These are phyloP conservation scores for Peltaster fructicola DNA, from an alignment of 2,329 filamentous ascomycete genomes.

Conservation along the genomic window DNA sequence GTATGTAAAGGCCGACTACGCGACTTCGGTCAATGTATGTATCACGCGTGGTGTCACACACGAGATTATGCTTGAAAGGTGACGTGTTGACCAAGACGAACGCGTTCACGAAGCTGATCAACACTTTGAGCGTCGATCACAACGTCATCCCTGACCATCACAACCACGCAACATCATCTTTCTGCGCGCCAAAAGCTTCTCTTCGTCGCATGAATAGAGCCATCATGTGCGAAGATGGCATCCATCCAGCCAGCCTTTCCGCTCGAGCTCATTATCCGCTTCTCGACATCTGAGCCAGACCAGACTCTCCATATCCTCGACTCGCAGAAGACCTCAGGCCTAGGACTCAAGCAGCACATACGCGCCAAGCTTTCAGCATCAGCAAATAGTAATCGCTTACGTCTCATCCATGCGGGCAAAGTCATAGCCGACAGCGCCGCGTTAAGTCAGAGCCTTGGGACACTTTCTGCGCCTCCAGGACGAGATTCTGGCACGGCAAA, in stretches of 20 bases:
- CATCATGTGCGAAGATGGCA: too few species aligned
- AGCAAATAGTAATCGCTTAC: slow-evolving; percentile 52
- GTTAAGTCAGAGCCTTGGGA: slow-evolving; percentile 49
- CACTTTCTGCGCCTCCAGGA: slow-evolving; percentile 34
- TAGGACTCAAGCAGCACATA: slow-evolving; percentile 67
- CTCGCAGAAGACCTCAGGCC: slow-evolving; percentile 52
- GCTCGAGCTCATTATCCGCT: slow-evolving; percentile 70
- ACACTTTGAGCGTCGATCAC: too few species aligned
- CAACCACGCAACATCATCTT: slow-evolving; percentile 1
- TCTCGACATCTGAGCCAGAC: slow-evolving; percentile 71
- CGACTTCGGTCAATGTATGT: too few species aligned
- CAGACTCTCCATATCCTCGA: slow-evolving; percentile 57
- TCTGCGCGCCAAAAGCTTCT: slow-evolving; percentile 1
- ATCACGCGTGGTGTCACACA: too few species aligned
- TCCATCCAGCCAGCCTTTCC: too few species aligned
- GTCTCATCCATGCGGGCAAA: slow-evolving; percentile 78
- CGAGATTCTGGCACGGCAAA: slow-evolving; percentile 14
- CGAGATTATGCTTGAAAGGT: too few species aligned
- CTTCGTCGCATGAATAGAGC: too few species aligned
- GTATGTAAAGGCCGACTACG: too few species aligned
- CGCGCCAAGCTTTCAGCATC: slow-evolving; percentile 48
- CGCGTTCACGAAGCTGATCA: too few species aligned
- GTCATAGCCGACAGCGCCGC: slow-evolving; percentile 59
- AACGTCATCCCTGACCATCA: slow-evolving; percentile 8
- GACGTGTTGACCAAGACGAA: too few species aligned